These are phyloP conservation scores for Zanthoxylum bungeanum DNA, from an alignment of 345 rosid species.

Conservation along the genomic window DNA sequence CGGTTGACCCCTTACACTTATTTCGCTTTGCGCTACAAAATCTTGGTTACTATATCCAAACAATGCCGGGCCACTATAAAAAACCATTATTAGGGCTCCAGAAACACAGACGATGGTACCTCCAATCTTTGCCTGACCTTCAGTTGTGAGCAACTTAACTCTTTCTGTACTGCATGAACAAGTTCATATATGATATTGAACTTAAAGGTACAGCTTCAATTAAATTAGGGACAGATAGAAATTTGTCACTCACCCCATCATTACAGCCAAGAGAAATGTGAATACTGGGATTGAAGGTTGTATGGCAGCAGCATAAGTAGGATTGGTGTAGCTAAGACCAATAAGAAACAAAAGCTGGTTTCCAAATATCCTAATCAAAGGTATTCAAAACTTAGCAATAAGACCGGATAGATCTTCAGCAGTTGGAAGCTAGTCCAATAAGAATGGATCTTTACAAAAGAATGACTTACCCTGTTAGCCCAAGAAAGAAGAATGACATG, in stretches of 20 bases:
- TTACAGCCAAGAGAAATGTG: conserved; percentile 82
- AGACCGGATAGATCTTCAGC: conserved; percentile 5
- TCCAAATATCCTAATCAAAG: conserved; percentile 78
- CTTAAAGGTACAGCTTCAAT: not conserved
- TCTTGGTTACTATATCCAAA: conserved; percentile 57
- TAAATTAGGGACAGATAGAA: not conserved
- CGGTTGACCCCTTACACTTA: conserved; percentile 80
- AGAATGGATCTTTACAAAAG: conserved; percentile 7
- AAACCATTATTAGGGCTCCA: conserved; percentile 85
- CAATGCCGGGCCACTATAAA: conserved; percentile 86
- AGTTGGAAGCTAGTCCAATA: not conserved
- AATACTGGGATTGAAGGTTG: conserved; percentile 98
- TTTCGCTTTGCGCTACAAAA: conserved; percentile 46
- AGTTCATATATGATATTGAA: conserved; percentile 15
- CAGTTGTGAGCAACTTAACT: conserved; percentile 66
- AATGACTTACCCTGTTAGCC: conserved; percentile 72
- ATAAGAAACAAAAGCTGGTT: conserved; percentile 93
- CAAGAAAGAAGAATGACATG: conserved; percentile 79
- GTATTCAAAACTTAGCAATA: conserved; percentile 12
- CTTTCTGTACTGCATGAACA: conserved; percentile 92
- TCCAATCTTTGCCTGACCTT: conserved; percentile 89
- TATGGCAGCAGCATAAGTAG: conserved; percentile 95
- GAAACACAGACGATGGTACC: conserved; percentile 81
- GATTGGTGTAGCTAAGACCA: conserved; percentile 96
- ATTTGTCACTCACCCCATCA: conserved; percentile 72